phyloP scores from a whole-genome alignment of 768 basidiomycete genomes.

The Lactarius pseudohatsudake region DNA sequence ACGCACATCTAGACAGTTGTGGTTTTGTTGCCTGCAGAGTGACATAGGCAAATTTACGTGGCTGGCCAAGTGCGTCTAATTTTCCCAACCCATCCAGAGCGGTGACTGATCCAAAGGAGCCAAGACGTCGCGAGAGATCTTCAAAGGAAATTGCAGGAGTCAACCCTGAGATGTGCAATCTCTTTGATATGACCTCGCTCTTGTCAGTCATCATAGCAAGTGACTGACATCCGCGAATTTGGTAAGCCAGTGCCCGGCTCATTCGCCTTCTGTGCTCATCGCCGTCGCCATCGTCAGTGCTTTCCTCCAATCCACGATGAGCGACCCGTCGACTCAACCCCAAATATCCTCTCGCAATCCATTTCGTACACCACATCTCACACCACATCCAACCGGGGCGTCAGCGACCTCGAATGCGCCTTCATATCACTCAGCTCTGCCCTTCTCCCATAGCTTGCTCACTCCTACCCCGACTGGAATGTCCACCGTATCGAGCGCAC shows the following conservation, averaged over 20 bases:
- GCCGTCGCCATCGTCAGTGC: neutral
- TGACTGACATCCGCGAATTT: neutral
- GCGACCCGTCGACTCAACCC: neutral
- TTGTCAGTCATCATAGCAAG: slow-evolving; percentile 3
- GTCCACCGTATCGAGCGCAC: slow-evolving; percentile 5
- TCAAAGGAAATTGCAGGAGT: slow-evolving; percentile 59
- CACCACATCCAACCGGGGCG: slow-evolving; percentile 19
- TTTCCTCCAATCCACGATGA: neutral
- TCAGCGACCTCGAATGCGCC: slow-evolving; percentile 8
- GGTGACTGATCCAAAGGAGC: slow-evolving; percentile 66
- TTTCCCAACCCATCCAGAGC: slow-evolving; percentile 69
- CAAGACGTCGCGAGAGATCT: slow-evolving; percentile 59
- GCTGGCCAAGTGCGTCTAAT: slow-evolving; percentile 61
- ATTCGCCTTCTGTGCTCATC: neutral
- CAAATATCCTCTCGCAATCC: slow-evolving; percentile 16
- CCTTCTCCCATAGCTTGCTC: neutral
- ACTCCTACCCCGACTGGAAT: slow-evolving; percentile 3
- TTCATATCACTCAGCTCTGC: neutral
- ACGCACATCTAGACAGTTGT: slow-evolving; percentile 65
- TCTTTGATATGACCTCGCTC: slow-evolving; percentile 44
- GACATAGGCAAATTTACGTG: slow-evolving; percentile 70
- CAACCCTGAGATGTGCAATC: slow-evolving; percentile 74
- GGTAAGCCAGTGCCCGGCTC: neutral
- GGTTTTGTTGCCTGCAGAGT: slow-evolving; percentile 63
- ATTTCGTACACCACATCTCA: slow-evolving; percentile 15